Base-by-base conservation (phyloP, 371 early-diverging fungal genomes). In the Gilbertella persicaria region DNA sequence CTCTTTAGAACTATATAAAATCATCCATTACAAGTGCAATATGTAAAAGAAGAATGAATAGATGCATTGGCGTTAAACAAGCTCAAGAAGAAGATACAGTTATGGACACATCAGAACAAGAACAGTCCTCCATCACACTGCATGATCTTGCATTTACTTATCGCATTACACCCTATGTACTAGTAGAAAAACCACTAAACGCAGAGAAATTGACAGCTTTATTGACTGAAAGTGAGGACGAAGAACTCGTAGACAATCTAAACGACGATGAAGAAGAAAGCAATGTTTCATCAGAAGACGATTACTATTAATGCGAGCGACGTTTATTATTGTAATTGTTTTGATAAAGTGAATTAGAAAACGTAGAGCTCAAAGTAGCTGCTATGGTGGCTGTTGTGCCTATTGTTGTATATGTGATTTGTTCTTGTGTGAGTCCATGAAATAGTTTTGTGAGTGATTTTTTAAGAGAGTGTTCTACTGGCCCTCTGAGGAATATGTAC, bases 1-100 rank as follows among this genome's bases (percentile, higher is more conserved):
- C 5, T 45, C 4, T 23, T 1, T 60, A 83, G 82, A 81, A 82
- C 55, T 88, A 90, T 45, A 73, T 90, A 53, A 88, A 88, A 55
- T 85, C 81, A 50, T 79, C 88, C 1, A 77, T 89, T 39, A 85
- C 86, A 26, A 87, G 86, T 35, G 82, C 83, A 29, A 81, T 90
- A 29, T 80, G 75, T 64, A 88, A 89, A 52, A 64, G 83, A 54
- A 73, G 90, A 40, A 73, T 83, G 5, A 88, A 89, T 60, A 75
- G 88, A 38, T 71, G 86, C 1, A 74, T 87, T 45, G 89, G 88
- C 4, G 75, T 85, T n/a, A 40, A 52, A 35, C 64, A 71, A 65
- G n/a, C 50, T 13, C 26, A 43, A 30, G 53, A 50, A 33, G 38
- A 49, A 21, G 47, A 52, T 23, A 42, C 28, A 1, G 40, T 50